These are phyloP conservation scores for Cylindrotheca closterium DNA, from an alignment of 108 stramenopile genomes.

Conservation along the genomic window DNA sequence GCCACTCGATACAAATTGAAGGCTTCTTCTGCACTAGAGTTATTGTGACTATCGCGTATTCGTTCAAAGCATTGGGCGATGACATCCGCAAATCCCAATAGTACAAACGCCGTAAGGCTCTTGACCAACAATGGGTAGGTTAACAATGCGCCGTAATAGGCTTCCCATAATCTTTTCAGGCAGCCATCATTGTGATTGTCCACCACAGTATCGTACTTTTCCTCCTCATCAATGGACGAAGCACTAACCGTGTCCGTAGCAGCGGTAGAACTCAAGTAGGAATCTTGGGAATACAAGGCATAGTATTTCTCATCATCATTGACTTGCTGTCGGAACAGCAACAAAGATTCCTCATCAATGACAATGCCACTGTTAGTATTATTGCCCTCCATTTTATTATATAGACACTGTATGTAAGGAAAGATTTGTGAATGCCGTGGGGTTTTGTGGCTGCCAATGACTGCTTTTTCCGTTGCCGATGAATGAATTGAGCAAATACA, in stretches of 20 bases:
- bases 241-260: background rate
- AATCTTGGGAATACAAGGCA: background rate
- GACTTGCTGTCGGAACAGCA: too few species aligned
- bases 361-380: too few species aligned
- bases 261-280: background rate
- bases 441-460: too few species aligned
- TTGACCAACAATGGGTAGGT: constrained; percentile 29
- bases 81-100: constrained; percentile 36
- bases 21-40: background rate
- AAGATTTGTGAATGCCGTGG: too few species aligned
- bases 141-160: constrained; percentile 19
- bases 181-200: background rate
- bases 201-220: background rate
- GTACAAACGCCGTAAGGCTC: constrained; percentile 36
- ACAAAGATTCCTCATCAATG: background rate
- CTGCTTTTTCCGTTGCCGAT: too few species aligned
- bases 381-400: too few species aligned
- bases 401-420: too few species aligned
- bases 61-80: constrained; percentile 33
- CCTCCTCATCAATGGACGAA: background rate
- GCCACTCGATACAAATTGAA: constrained; percentile 5
- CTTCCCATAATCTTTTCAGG: constrained; percentile 19
- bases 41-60: constrained; percentile 16
- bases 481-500: too few species aligned
- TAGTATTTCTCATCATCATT: background rate